phyloP scores from a whole-genome alignment of 2,329 filamentous ascomycete species.

The Triangularia verruculosa region DNA sequence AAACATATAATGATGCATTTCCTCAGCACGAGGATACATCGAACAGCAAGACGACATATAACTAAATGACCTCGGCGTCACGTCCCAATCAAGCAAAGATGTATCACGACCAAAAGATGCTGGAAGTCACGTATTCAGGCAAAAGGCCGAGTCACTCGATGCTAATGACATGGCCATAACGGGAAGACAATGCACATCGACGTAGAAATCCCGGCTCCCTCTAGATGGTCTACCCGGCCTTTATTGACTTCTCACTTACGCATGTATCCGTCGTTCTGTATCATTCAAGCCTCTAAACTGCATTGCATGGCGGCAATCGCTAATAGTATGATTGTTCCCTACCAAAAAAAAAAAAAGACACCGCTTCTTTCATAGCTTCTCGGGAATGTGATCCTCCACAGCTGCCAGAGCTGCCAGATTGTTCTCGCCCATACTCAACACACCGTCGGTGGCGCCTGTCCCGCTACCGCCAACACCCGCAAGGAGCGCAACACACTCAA shows the following conservation, averaged over 20 bases:
- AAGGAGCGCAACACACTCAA: slow-evolving; percentile 62
- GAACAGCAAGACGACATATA: too few relatives aligned
- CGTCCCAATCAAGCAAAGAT: too few relatives aligned
- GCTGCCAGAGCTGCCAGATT: slow-evolving; percentile 55
- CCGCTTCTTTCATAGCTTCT: not conserved
- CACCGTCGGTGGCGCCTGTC: slow-evolving; percentile 33
- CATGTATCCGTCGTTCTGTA: not conserved
- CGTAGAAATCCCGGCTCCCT: not conserved
- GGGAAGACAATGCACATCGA: too few relatives aligned
- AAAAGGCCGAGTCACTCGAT: too few relatives aligned
- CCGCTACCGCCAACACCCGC: slow-evolving; percentile 41
- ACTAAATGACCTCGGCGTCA: too few relatives aligned
- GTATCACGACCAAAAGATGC: too few relatives aligned
- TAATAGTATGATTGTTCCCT: not conserved
- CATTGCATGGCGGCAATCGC: not conserved
- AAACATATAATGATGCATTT: too few relatives aligned
- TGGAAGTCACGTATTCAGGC: too few relatives aligned
- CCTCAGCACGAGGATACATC: too few relatives aligned
- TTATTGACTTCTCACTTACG: not conserved
- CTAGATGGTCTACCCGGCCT: not conserved
- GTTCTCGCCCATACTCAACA: slow-evolving; percentile 47
- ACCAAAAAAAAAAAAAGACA: not conserved
- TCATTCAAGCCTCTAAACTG: not conserved
- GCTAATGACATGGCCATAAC: too few relatives aligned
- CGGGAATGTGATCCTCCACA: slow-evolving; percentile 52